phyloP scores from a whole-genome alignment of 2,329 filamentous ascomycete genomes.

The Cadophora gregata region DNA sequence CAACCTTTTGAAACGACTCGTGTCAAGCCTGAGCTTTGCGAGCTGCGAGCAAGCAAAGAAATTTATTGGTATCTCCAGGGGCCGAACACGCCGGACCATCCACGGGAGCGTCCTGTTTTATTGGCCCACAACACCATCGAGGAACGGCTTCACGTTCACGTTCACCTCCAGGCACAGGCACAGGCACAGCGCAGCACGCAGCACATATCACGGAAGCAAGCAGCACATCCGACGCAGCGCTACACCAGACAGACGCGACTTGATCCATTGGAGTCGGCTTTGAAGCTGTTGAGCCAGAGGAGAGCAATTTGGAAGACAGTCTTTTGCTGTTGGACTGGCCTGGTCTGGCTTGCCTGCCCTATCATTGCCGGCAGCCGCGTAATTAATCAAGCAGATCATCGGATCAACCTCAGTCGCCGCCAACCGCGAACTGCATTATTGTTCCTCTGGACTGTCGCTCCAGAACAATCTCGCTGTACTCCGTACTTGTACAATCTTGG shows the following conservation, averaged over 20 bases:
- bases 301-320: neutral
- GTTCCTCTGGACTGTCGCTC: neutral
- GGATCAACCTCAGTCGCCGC: neutral
- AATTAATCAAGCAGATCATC: neutral
- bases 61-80: neutral
- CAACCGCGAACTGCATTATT: too few relatives aligned
- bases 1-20: slow-evolving; percentile 9
- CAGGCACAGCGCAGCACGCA: neutral
- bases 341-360: neutral
- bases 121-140: slow-evolving; percentile 5
- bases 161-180: slow-evolving; percentile 7
- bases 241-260: neutral
- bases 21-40: slow-evolving; percentile 7
- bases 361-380: slow-evolving; percentile 7
- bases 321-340: neutral
- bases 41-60: neutral
- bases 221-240: neutral
- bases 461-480: slow-evolving; percentile 4
- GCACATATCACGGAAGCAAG: neutral
- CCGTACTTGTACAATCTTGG: too few relatives aligned
- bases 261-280: neutral
- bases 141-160: slow-evolving; percentile 7
- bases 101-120: neutral
- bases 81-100: neutral
- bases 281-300: neutral